Evolutionary conservation across 176 grass and related monocot genomes (phyloP).

Genomic region (Bonia amplexicaulis): DNA sequence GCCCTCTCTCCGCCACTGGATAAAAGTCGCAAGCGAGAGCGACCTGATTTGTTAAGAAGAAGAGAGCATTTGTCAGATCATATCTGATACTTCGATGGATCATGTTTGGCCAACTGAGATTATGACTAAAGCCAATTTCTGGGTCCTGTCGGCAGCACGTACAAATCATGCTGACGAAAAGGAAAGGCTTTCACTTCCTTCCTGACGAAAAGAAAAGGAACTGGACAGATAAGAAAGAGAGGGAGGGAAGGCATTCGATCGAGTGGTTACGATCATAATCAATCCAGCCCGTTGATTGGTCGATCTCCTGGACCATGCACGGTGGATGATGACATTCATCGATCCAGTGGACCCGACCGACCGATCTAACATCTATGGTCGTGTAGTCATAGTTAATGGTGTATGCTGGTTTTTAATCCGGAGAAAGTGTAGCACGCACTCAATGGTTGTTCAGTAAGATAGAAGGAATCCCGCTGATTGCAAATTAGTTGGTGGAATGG

Average conservation of each 20-base stretch:
- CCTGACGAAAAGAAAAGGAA: not conserved
- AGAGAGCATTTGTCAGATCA: not conserved
- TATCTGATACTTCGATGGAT: not conserved
- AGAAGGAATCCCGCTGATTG: not conserved
- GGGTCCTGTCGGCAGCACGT: not conserved
- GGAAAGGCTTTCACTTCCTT: not conserved
- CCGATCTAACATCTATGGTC: not conserved
- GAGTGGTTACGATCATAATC: not conserved
- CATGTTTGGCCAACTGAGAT: not conserved
- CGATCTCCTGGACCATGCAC: not conserved
- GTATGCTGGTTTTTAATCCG: not conserved
- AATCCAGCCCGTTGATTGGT: not conserved
- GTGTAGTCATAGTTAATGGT: not conserved
- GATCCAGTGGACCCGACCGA: not conserved
- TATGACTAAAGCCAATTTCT: not conserved
- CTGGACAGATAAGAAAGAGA: no score
- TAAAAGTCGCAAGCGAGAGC: not conserved
- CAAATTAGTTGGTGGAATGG: not conserved
- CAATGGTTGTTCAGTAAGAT: not conserved
- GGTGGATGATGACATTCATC: not conserved
- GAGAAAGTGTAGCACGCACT: not conserved
- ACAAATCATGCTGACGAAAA: not conserved
- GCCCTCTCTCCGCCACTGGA: no score
- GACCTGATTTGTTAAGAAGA: not conserved
- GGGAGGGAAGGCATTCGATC: not conserved